Conservation (phyloP, 2,329 filamentous ascomycete species). For the Ceratocystis cacaofunesta region DNA sequence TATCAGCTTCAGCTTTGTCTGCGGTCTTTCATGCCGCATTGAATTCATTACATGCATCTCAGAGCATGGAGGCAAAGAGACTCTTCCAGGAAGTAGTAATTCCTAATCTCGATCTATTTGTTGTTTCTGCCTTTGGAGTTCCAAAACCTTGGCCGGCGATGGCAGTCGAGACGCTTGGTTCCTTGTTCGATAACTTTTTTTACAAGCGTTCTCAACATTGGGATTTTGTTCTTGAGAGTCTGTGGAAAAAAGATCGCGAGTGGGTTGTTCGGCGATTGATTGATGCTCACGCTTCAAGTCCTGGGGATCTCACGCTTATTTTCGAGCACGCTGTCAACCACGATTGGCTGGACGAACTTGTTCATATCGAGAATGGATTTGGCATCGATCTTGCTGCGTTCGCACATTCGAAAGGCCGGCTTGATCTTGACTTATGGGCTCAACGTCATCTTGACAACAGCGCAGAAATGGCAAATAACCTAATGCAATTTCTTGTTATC, state of each 20-base stretch:
- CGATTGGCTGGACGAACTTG: constrained; percentile 69
- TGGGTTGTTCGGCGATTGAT: constrained; percentile 76
- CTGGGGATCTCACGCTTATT: constrained; percentile 30
- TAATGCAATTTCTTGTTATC: constrained; percentile 69
- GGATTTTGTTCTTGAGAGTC: constrained; percentile 76
- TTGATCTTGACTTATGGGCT: constrained; percentile 72
- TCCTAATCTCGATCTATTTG: constrained; percentile 63
- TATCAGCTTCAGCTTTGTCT: constrained; percentile 71
- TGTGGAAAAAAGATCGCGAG: constrained; percentile 79
- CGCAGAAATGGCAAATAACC: constrained; percentile 51
- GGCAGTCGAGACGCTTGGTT: constrained; percentile 59
- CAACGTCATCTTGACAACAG: constrained; percentile 52
- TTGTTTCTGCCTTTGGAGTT: constrained; percentile 63
- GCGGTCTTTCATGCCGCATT: constrained; percentile 52
- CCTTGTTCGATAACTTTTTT: constrained; percentile 71
- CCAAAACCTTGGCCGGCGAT: constrained; percentile 62
- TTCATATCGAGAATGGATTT: constrained; percentile 66
- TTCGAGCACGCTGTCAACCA: constrained; percentile 59
- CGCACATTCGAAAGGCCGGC: constrained; percentile 64
- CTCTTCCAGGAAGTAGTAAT: constrained; percentile 53
- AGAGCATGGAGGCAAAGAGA: constrained; percentile 47
- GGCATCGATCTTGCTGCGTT: constrained; percentile 75
- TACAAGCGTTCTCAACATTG: constrained; percentile 63
- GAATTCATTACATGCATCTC: constrained; percentile 44
- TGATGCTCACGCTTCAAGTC: constrained; percentile 65